Evolutionary conservation across 73 alveolate genomes (phyloP), one percentile per base, ranked within the genome.

Genomic region (Diophrys appendiculata): DNA sequence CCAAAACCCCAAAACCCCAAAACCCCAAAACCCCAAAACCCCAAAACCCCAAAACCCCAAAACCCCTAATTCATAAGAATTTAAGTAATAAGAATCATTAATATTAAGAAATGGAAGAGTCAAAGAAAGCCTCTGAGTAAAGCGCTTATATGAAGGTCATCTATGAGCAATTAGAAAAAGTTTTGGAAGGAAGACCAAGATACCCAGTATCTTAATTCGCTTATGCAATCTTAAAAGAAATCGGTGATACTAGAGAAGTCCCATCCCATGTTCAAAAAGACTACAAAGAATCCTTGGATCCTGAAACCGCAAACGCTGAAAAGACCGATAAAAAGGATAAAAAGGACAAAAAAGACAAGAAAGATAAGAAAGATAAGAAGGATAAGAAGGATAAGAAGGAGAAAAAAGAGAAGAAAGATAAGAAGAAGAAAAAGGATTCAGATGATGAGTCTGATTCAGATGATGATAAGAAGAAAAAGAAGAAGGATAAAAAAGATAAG

Each of bases 121-220:
- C 26, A 11, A 25, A 60, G 30, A 60, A 60, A 29, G 71, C 26
- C 71, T 14, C 71, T 11, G 33, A 60, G 30, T 25, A 60, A 60
- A 60, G 30, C 11, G 71, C 26, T 3, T 60, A 23, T 25, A 60
- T 60, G 71, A 60, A 60, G 71, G 30, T 60, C 2, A 60, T 60
- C 71, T 60, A 60, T 60, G 71, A 60, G 13, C 26, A 60, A 23
- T 29, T 60, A 29, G 71, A 60, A n/a, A 60, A 29, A 11, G 30
- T 60, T 5, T 29, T 60, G 8, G 71, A 60, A 60, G 71, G 13
- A 3, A 60, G 29, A 25, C 71, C 71, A 13, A 60, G 71, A 25
- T 23, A 60, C 30, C 71, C 71, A 60, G 71, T 60, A 11, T 23
- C 71, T 60, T 14, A 60, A n/a, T 60, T 60, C 71, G 71, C 71